phyloP scores from a whole-genome alignment of 2,329 filamentous ascomycete genomes.

The Alternaria rosae region DNA sequence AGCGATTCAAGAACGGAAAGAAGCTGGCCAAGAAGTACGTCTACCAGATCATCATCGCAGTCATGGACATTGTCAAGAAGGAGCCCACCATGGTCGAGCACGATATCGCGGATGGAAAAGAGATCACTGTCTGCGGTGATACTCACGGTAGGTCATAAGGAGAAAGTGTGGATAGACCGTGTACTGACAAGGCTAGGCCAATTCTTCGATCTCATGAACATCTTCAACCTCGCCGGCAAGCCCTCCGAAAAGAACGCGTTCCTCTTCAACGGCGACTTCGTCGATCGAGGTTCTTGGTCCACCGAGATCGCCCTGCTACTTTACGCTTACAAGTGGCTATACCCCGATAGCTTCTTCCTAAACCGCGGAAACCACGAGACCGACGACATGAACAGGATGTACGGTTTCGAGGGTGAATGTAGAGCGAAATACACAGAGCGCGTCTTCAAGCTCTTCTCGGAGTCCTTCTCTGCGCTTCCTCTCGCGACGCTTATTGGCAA shows the following conservation, averaged over 20 bases:
- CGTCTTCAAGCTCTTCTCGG: constrained; percentile 96
- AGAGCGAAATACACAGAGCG: constrained; percentile 97
- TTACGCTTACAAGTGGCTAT: constrained; percentile 96
- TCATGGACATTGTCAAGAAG: constrained; percentile 87
- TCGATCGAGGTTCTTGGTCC: constrained; percentile 97
- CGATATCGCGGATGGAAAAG: constrained; percentile 76
- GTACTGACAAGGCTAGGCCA: constrained; percentile 69
- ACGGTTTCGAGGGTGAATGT: constrained; percentile 98
- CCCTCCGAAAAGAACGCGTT: constrained; percentile 90
- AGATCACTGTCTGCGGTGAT: constrained; percentile 94
- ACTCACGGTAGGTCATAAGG: constrained; percentile 75
- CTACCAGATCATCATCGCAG: constrained; percentile 91
- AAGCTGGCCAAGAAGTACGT: constrained; percentile 96
- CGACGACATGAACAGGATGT: constrained; percentile 98
- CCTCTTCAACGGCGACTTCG: constrained; percentile 98
- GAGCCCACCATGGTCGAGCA: constrained; percentile 98
- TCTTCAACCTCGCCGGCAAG: constrained; percentile 89
- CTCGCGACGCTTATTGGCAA: constrained; percentile 89
- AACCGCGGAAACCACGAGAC: constrained; percentile 99
- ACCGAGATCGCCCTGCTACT: constrained; percentile 93
- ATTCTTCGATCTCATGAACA: constrained; percentile 96
- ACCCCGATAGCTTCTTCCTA: constrained; percentile 86
- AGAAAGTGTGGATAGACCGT: neutral
- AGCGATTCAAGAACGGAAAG: constrained; percentile 88
- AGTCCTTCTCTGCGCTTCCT: constrained; percentile 94